Conservation (phyloP, 2,329 filamentous ascomycete genomes). For the Triangularia verruculosa region DNA sequence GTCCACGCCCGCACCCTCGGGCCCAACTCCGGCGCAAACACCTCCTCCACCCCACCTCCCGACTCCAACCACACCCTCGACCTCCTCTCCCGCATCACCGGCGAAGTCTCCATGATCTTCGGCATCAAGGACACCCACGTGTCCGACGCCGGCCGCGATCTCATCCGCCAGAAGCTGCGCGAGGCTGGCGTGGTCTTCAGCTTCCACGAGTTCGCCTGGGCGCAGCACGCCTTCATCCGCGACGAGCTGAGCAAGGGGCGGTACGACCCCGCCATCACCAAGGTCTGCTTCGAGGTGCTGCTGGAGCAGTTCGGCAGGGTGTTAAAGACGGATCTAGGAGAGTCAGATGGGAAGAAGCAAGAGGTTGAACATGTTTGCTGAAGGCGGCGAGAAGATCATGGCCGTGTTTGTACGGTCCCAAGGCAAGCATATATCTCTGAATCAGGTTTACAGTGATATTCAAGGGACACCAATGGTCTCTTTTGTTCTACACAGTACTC, state of each 20-base stretch:
- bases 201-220: constrained; percentile 90
- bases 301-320: constrained; percentile 79
- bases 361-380: constrained; percentile 73
- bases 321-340: constrained; percentile 75
- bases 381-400: too few relatives aligned
- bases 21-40: constrained; percentile 49
- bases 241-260: constrained; percentile 92
- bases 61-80: constrained; percentile 52
- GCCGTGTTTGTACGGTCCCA: too few relatives aligned
- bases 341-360: constrained; percentile 56
- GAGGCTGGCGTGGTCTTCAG: constrained; percentile 71
- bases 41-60: constrained; percentile 37
- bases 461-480: too few relatives aligned
- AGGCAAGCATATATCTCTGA: too few relatives aligned
- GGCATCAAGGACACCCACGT: constrained; percentile 90
- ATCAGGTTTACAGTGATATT: too few relatives aligned
- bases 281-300: constrained; percentile 87
- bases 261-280: constrained; percentile 83
- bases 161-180: constrained; percentile 78
- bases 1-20: constrained; percentile 79
- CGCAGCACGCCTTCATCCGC: constrained; percentile 91
- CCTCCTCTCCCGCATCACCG: constrained; percentile 62
- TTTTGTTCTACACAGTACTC: too few relatives aligned
- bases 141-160: constrained; percentile 73
- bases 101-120: constrained; percentile 85